phyloP scores from a whole-genome alignment of 805 yeast species.

The Sugiyamaella chiloensis region DNA sequence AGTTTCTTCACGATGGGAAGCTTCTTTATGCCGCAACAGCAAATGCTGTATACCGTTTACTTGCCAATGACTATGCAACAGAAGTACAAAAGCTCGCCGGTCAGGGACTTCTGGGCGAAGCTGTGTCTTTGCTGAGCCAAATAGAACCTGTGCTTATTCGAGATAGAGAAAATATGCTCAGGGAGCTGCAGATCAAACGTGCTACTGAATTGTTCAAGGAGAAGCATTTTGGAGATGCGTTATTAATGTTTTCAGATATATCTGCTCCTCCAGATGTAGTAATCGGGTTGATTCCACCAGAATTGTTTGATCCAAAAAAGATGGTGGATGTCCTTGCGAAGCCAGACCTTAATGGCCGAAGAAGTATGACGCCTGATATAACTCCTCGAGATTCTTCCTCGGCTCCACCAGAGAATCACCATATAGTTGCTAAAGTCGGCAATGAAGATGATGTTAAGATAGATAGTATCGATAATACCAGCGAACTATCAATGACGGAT shows the following conservation, averaged over 20 bases:
- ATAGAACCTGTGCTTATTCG: constrained; percentile 30
- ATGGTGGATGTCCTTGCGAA: not conserved
- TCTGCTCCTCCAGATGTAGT: constrained; percentile 60
- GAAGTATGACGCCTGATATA: not conserved
- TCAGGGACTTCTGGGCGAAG: constrained; percentile 38
- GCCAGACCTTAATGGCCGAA: not conserved
- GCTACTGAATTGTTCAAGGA: constrained; percentile 37
- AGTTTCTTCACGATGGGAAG: constrained; percentile 26
- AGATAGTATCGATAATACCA: not conserved
- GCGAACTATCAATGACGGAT: constrained; percentile 9
- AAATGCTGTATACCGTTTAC: constrained; percentile 29
- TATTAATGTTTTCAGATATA: constrained; percentile 47
- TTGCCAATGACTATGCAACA: constrained; percentile 30
- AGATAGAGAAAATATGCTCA: constrained; percentile 35
- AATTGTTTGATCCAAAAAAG: not conserved
- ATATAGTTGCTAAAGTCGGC: not conserved
- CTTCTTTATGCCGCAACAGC: constrained; percentile 33
- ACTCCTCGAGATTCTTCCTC: not conserved
- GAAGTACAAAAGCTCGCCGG: constrained; percentile 36
- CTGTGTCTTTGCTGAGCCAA: constrained; percentile 42
- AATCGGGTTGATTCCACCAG: constrained; percentile 44
- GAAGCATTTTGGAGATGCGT: constrained; percentile 37
- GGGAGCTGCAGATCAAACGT: constrained; percentile 44
- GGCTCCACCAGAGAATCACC: no score
- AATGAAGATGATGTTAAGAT: not conserved